Percentiles rank a stretch among this genome's conserved stretches.
These are phyloP conservation scores for Fusarium clavum DNA, from an alignment of 2,329 filamentous ascomycete species.

Conservation along the genomic window DNA sequence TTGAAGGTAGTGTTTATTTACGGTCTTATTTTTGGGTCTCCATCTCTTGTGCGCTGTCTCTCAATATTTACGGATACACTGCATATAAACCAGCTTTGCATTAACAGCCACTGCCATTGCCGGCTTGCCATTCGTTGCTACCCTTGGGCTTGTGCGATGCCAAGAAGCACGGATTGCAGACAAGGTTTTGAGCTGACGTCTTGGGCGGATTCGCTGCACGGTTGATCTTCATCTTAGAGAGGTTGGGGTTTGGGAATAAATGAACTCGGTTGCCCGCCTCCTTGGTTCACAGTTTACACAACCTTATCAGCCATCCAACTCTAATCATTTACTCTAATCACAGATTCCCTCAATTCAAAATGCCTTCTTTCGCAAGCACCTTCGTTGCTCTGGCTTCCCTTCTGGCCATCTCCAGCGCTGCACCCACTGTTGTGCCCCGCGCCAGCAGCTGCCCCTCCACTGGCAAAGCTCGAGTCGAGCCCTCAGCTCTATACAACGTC, in stretches of 20 bases:
- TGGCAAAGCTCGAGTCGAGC: constrained; percentile 7
- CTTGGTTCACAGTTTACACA: background rate
- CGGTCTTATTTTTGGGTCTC: constrained; percentile 6
- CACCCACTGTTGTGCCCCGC: constrained; percentile 23
- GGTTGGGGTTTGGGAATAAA: constrained; percentile 19
- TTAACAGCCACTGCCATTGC: constrained; percentile 28
- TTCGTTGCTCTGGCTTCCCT: constrained; percentile 23
- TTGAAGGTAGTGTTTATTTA: constrained; percentile 3
- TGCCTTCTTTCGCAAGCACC: constrained; percentile 19
- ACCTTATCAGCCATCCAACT: background rate
- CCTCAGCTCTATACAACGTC: constrained; percentile 34
- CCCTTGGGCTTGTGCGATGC: constrained; percentile 23
- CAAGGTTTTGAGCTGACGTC: constrained; percentile 12
- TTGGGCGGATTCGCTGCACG: constrained; percentile 9
- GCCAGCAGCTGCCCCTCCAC: constrained; percentile 19
- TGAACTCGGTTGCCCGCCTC: constrained; percentile 17
- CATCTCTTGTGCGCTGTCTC: constrained; percentile 17
- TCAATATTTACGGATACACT: background rate
- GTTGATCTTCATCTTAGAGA: constrained; percentile 28
- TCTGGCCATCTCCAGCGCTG: constrained; percentile 20
- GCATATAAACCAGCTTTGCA: constrained; percentile 9
- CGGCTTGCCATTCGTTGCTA: constrained; percentile 15
- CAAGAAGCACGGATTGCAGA: constrained; percentile 20
- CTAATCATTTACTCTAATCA: background rate
- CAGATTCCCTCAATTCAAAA: background rate